A percentile compares a stretch with the other conserved stretches of the same genome.
Evolutionary conservation across 768 basidiomycete genomes (phyloP).

Genomic region (Leccinum fibrillosum): DNA sequence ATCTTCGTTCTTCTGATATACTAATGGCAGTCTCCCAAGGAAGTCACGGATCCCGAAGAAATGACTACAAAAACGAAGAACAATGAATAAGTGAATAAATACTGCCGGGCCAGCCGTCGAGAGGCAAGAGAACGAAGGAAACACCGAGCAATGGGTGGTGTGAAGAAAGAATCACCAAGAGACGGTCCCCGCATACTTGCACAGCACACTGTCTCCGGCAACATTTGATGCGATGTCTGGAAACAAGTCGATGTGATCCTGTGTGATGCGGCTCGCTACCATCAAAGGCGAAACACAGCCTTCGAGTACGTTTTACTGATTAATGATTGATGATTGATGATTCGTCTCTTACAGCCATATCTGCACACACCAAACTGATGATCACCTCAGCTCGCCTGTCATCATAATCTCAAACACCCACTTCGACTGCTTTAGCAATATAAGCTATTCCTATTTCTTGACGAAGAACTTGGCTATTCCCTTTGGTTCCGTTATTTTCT

Average conservation of each 20-base stretch:
- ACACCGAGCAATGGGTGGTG: conserved; percentile 9
- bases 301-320: no score
- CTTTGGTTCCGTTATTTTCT: conserved; percentile 27
- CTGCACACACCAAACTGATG: neutral
- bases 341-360: neutral
- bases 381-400: neutral
- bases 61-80: neutral
- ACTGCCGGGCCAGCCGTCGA: conserved; percentile 24
- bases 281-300: conserved; percentile 19
- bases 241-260: conserved; percentile 2
- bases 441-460: conserved; percentile 25
- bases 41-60: neutral
- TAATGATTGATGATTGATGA: no score
- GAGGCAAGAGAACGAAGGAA: conserved; percentile 29
- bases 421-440: neutral
- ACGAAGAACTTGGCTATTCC: conserved; percentile 50
- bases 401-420: neutral
- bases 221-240: conserved; percentile 4
- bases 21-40: neutral
- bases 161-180: conserved; percentile 10
- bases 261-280: conserved; percentile 9
- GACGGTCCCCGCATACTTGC: neutral
- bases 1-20: neutral
- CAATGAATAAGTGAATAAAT: conserved; percentile 4
- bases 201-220: neutral